Conservation (phyloP, 2,329 filamentous ascomycete species). For the Pseudogymnoascus destructans region DNA sequence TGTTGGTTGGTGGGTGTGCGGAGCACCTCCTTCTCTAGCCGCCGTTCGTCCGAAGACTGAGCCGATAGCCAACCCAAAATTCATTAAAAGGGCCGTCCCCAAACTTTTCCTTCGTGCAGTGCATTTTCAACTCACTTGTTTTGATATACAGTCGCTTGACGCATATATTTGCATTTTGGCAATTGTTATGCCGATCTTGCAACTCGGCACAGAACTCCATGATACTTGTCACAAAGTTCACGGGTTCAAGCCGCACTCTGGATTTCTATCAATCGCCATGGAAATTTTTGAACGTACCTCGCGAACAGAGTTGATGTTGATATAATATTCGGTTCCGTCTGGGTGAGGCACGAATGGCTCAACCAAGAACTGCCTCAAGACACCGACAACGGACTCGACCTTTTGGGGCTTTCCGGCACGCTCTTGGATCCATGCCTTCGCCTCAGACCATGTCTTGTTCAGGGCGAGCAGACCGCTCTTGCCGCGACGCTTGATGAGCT, state of each 20-base stretch:
- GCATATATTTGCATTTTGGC: not conserved
- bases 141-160: not conserved
- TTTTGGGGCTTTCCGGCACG: constrained; percentile 83
- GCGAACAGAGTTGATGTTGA: constrained; percentile 99
- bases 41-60: constrained; percentile 6
- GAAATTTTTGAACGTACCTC: constrained; percentile 60
- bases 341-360: constrained; percentile 98
- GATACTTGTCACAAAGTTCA: not conserved
- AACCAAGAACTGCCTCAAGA: constrained; percentile 88
- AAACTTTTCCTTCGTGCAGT: not conserved
- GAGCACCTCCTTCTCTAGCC: constrained; percentile 2
- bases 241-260: not conserved
- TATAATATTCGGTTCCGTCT: constrained; percentile 95
- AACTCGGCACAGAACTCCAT: not conserved
- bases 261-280: not conserved
- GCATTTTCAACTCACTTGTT: not conserved
- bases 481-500: constrained; percentile 98
- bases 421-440: constrained; percentile 84
- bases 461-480: constrained; percentile 94
- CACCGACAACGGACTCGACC: constrained; percentile 83
- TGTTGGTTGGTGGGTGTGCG: constrained; percentile 2
- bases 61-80: not conserved
- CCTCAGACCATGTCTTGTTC: constrained; percentile 95
- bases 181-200: not conserved
- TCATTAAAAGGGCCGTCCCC: not conserved